phyloP scores from a whole-genome alignment of 2,329 filamentous ascomycete species.

The Sporothrix euskadiensis region DNA sequence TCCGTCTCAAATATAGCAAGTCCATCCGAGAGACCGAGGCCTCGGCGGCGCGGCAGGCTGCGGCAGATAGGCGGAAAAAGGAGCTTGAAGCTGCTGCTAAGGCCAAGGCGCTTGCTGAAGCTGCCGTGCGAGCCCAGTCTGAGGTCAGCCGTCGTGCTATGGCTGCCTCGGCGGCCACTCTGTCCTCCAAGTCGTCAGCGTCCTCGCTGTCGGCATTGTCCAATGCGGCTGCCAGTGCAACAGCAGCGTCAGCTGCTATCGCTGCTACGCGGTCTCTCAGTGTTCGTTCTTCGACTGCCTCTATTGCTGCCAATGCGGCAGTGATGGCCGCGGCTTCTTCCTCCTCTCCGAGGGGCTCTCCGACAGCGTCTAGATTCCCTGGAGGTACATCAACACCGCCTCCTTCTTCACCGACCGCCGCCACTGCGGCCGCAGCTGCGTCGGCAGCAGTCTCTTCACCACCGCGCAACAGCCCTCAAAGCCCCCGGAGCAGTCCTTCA shows the following conservation, averaged over 20 bases:
- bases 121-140: constrained; percentile 38
- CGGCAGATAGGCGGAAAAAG: constrained; percentile 55
- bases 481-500: neutral
- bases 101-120: constrained; percentile 45
- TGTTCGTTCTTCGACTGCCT: neutral
- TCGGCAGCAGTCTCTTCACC: neutral
- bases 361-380: neutral
- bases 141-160: constrained; percentile 31
- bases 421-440: neutral
- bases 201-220: constrained; percentile 25
- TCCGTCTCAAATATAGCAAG: constrained; percentile 81
- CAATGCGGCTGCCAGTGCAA: neutral
- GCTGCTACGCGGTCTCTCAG: constrained; percentile 22
- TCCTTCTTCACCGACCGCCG: constrained; percentile 2
- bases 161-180: constrained; percentile 30
- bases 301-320: constrained; percentile 19
- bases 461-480: neutral
- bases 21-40: constrained; percentile 75
- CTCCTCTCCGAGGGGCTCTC: neutral
- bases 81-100: constrained; percentile 51
- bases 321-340: neutral
- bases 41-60: constrained; percentile 54
- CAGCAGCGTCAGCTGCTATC: constrained; percentile 22
- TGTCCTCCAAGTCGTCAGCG: constrained; percentile 25
- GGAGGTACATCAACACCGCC: neutral